A percentile compares a stretch with the other conserved stretches of the same genome.
Conservation (phyloP, 441 rosid species). For the Daphne laureola region DNA sequence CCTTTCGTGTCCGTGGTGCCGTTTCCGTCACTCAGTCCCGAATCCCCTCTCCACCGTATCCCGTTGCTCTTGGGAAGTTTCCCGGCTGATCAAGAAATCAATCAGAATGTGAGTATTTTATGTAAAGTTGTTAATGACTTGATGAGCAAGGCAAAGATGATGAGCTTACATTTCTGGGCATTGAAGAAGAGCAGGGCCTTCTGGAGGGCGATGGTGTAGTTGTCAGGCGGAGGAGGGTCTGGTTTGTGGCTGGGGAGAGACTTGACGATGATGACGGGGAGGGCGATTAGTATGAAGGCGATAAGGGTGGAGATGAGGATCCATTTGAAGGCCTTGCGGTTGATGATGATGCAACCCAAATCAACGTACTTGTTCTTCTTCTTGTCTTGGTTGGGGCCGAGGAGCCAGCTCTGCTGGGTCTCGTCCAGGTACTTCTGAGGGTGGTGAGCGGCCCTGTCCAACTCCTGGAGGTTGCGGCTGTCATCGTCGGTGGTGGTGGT, state of each 20-base stretch:
- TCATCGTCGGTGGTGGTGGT: constrained; percentile 30
- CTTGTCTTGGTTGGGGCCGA: constrained; percentile 40
- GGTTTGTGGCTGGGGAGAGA: constrained; percentile 44
- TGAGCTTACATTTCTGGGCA: constrained; percentile 72
- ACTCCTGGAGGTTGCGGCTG: constrained; percentile 30
- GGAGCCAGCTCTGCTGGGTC: constrained; percentile 84
- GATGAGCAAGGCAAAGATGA: not conserved
- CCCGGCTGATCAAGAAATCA: constrained; percentile 47
- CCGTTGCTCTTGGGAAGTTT: constrained; percentile 55
- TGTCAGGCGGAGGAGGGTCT: constrained; percentile 46
- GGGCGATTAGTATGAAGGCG: constrained; percentile 44
- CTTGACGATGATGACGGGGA: constrained; percentile 55
- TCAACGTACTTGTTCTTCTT: constrained; percentile 66
- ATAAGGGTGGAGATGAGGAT: constrained; percentile 29
- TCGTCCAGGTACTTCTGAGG: constrained; percentile 38
- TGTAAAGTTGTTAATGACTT: no score
- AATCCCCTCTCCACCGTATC: constrained; percentile 66
- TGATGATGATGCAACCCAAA: constrained; percentile 59
- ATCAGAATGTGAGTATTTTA: not conserved
- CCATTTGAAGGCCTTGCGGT: constrained; percentile 45
- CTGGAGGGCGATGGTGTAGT: constrained; percentile 70
- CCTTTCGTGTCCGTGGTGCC: constrained; percentile 27
- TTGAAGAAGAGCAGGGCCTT: constrained; percentile 80
- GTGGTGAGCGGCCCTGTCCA: constrained; percentile 54
- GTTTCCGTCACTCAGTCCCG: constrained; percentile 58